Evolutionary conservation across 1,284 basidiomycete genomes (phyloP), one percentile per base, ranked within the genome.

Genomic region (Vanrija sp.): DNA sequence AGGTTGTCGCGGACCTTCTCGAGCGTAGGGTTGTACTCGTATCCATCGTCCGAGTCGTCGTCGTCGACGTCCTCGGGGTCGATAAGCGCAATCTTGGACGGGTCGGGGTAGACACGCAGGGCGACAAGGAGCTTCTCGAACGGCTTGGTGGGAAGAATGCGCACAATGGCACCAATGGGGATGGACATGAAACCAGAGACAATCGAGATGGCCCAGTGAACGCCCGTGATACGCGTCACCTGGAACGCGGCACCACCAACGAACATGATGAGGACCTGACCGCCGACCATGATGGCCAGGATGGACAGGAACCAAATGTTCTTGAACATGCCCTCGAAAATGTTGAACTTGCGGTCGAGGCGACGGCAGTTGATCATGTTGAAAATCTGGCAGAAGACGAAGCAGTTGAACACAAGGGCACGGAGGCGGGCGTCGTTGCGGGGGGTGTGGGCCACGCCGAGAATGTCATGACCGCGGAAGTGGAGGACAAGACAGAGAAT

Each of bases 321-420:
- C 53, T 79, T 80, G 58, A 80, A 72, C 44, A 98, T 83, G 50
- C 90, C 91, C 65, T 88, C 85, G 67, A 98, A 91, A 58, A 98
- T 84, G 76, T 98, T 98, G 63, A 93, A 81, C 56, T 85, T 83
- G 57, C 84, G 84, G 66, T 95, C 92, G 50, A 98, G 80, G 43
- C 91, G 82, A 54, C 95, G 82, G 64, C 87, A 91, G 71, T 98
- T 98, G 76, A 98, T 77, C 60, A 91, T 93, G 80, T 97, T 97
- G 79, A 80, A 91, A 65, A 97, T 91, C 74, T 96, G 92, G 49
- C 90, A 91, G 76, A 97, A 98, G 45, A 98, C 95, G 69, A 97
- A 98, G 16, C 86, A 66, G 72, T 98, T 98, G 85, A 98, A 98
- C 42, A 97, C 89, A 14, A 98, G 80, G 0, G 94, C 92, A 66